Evolutionary conservation across 768 basidiomycete species (phyloP), one percentile per base, ranked within the genome.

Genomic region (Pseudohyphozyma bogoriensis): DNA sequence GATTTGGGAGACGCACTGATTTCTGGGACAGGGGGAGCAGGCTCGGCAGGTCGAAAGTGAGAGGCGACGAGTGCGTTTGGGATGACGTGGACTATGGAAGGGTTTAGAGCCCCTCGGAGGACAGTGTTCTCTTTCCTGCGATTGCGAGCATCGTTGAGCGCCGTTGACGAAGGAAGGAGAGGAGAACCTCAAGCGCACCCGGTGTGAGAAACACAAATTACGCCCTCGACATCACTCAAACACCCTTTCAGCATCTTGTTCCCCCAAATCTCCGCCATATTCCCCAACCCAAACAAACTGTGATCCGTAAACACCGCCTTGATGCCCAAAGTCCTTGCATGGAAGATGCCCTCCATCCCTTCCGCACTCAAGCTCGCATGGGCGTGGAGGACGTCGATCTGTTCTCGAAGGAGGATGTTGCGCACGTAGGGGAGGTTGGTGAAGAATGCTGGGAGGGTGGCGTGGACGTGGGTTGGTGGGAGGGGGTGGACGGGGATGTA

Each of bases 261-360:
- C 8, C 95, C 96, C 65, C 96, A 77, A 42, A 99, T 93, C 67
- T 92, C 91, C 1, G 91, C 92, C 20, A 95, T 92, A 70, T 96
- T 92, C 35, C 89, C 92, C 70, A 99, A 91, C 2, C 91, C 93
- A 68, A 97, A 97, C 31, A 99, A 74, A 69, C 87, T 90, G 69
- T 99, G 93, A 73, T 99, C 95, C 0, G 95, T 97, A 72, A 97
- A 93, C 13, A 96, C 87, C 0, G 89, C 90, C 42, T 86, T 83
- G 16, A 96, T 79, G 15, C 87, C 85, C 76, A 97, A 80, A 24
- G 89, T 76, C 66, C 90, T 86, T 0, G 90, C 81, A 65, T 96
- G 91, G 22, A 96, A 74, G 57, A 99, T 85, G 26, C 81, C 91
- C 75, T 99, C 95, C 68, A 95, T 89, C 0, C 85, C 93, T 32